Evolutionary conservation across 176 grass and related monocot species (phyloP).

Genomic region (Stipa capillata): DNA sequence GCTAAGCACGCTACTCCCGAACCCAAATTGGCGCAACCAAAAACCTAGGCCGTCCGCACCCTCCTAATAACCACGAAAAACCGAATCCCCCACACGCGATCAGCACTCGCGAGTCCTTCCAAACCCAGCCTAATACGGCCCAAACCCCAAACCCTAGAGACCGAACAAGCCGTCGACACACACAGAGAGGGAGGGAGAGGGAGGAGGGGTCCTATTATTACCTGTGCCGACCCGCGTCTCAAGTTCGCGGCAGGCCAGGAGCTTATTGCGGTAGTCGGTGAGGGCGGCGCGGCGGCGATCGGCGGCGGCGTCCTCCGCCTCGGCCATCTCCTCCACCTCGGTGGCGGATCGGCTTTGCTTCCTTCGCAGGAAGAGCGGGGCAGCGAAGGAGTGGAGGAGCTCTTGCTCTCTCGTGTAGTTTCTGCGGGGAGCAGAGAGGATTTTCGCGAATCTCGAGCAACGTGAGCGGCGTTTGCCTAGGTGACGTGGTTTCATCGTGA

Average conservation of each 20-base stretch:
- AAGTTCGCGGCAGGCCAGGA: slow-evolving; percentile 80
- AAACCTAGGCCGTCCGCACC: slow-evolving; percentile 7
- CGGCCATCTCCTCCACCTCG: slow-evolving; percentile 18
- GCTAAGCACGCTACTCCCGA: not conserved
- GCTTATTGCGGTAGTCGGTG: slow-evolving; percentile 77
- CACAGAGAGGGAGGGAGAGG: not conserved
- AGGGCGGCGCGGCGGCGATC: slow-evolving; percentile 18
- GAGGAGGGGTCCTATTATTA: not conserved
- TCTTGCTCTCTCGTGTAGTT: not conserved
- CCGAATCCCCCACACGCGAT: not conserved
- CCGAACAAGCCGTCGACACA: not conserved
- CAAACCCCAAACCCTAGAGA: not conserved
- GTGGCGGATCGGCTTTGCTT: slow-evolving; percentile 16
- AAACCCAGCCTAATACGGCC: not conserved
- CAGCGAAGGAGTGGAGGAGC: not conserved
- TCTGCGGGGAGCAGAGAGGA: not conserved
- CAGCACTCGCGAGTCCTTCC: not conserved
- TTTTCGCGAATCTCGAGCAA: too few species aligned
- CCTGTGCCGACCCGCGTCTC: slow-evolving; percentile 64
- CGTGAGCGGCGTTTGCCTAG: too few species aligned
- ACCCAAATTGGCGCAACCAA: not conserved
- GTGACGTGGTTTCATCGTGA: too few species aligned
- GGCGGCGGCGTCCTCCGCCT: slow-evolving; percentile 38
- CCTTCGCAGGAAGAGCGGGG: slow-evolving; percentile 16
- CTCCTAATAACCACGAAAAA: not conserved